Percentiles rank a stretch among this genome's conserved stretches.
These are phyloP conservation scores for Chytridium lagenaria DNA, from an alignment of 371 early-diverging fungal genomes.

Conservation along the genomic window DNA sequence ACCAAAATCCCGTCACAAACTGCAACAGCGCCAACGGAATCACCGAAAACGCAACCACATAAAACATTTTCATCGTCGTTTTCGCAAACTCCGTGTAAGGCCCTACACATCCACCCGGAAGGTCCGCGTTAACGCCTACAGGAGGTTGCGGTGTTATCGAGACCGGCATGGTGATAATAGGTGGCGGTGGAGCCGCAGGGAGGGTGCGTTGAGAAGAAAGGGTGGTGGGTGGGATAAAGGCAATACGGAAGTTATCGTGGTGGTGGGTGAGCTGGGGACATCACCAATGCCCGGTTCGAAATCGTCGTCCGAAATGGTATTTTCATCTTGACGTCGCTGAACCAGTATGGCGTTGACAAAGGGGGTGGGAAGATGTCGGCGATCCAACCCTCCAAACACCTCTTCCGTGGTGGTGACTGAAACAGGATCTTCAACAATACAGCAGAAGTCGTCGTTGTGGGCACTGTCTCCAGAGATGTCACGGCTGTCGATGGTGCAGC, in stretches of 20 bases:
- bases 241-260: neutral
- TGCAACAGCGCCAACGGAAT: conserved; percentile 9
- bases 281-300: too few species aligned
- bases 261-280: neutral
- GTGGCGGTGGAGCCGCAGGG: conserved; percentile 5
- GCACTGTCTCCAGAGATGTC: too few species aligned
- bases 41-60: neutral
- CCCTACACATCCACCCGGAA: neutral
- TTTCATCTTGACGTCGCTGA: too few species aligned
- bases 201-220: neutral
- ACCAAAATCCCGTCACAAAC: conserved; percentile 19
- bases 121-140: neutral
- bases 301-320: too few species aligned
- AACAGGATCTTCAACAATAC: too few species aligned
- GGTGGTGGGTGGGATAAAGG: neutral
- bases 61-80: neutral
- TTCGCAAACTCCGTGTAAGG: neutral
- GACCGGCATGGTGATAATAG: neutral
- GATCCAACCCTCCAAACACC: neutral
- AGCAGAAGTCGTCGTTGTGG: too few species aligned
- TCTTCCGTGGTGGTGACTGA: neutral
- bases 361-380: too few species aligned
- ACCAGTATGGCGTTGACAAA: too few species aligned
- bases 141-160: too few species aligned
- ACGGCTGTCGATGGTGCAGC: neutral